Evolutionary conservation across 179 eudicot species (phyloP).

Genomic region (Vitellaria paradoxa): DNA sequence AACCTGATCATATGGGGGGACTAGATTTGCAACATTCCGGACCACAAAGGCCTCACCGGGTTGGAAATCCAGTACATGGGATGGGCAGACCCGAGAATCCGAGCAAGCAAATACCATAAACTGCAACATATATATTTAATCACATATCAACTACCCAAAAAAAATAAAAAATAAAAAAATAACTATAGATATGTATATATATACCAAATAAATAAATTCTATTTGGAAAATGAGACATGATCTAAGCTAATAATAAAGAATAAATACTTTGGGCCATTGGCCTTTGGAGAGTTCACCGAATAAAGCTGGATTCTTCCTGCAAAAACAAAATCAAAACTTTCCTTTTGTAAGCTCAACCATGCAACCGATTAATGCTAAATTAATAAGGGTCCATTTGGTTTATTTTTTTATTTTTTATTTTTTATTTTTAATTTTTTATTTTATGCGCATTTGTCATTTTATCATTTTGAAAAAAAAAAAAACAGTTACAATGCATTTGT

Average conservation of each 20-base stretch:
- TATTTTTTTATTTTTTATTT: too few species aligned
- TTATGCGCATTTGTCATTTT: too few species aligned
- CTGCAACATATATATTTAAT: constrained; percentile 18
- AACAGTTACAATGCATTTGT: neutral
- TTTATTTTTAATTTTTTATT: too few species aligned
- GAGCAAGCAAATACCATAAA: constrained; percentile 81
- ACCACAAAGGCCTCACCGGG: constrained; percentile 92
- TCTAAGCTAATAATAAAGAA: neutral
- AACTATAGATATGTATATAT: neutral
- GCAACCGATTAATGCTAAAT: neutral
- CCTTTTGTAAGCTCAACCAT: neutral
- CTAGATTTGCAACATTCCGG: constrained; percentile 82
- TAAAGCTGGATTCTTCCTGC: constrained; percentile 69
- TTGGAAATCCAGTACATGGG: constrained; percentile 66
- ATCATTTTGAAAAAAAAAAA: too few species aligned
- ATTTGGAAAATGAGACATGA: neutral
- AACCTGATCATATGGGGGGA: constrained; percentile 78
- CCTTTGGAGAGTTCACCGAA: constrained; percentile 73
- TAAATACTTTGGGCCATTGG: constrained; percentile 81
- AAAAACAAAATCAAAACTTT: neutral
- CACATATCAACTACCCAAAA: neutral
- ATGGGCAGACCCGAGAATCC: constrained; percentile 92
- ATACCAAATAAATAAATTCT: neutral
- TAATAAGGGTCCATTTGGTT: neutral
- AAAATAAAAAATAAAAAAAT: neutral